These are phyloP conservation scores for Populus trichocarpa DNA, from an alignment of 441 rosid genomes.

Conservation along the genomic window DNA sequence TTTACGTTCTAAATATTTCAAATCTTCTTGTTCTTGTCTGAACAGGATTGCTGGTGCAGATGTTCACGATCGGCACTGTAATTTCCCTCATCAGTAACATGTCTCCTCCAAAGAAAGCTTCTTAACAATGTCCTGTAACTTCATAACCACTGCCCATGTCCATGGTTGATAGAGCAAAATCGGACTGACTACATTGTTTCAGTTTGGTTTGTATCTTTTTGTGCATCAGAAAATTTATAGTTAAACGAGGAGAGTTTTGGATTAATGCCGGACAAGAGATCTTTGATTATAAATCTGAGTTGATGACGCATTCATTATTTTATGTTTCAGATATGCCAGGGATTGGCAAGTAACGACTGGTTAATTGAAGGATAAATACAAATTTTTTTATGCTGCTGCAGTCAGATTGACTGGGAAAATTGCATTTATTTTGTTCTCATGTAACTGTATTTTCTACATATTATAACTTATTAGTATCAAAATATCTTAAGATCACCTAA, in stretches of 20 bases:
- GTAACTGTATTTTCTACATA: too few relatives aligned
- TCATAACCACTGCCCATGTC: background rate
- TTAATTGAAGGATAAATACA: background rate
- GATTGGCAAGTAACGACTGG: background rate
- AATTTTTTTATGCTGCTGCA: too few relatives aligned
- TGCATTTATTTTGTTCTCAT: too few relatives aligned
- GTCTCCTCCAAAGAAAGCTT: slow-evolving; percentile 79
- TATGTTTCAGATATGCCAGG: background rate
- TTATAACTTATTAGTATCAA: too few relatives aligned
- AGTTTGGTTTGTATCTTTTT: background rate
- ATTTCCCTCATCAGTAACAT: slow-evolving; percentile 55
- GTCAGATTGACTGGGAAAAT: too few relatives aligned
- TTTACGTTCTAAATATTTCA: background rate
- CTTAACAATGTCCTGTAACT: slow-evolving; percentile 21
- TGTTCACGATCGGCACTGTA: slow-evolving; percentile 36
- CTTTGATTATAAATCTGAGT: background rate
- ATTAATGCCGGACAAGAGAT: background rate
- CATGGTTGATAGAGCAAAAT: background rate
- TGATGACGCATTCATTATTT: background rate
- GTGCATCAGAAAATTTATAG: background rate
- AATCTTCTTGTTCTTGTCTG: background rate
- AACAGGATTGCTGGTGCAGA: slow-evolving; percentile 55
- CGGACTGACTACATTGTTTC: background rate
- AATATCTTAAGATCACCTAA: too few relatives aligned
- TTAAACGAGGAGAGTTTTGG: background rate